Evolutionary conservation across 2,329 filamentous ascomycete genomes (phyloP).

Genomic region (Teratosphaeria epicoccoides): DNA sequence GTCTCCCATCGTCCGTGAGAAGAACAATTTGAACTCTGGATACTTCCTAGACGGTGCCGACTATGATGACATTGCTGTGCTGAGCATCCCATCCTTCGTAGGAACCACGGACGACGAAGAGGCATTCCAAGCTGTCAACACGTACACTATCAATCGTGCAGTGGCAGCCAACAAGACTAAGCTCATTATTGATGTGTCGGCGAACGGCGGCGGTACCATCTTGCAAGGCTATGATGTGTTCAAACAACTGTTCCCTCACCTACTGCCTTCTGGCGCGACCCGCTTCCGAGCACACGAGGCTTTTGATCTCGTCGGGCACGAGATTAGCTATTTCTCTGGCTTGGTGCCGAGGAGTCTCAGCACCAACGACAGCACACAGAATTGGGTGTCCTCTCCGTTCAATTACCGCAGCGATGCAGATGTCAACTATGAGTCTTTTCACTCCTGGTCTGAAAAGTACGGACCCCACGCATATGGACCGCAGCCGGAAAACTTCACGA

Average conservation of each 20-base stretch:
- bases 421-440: conserved; percentile 40
- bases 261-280: conserved; percentile 39
- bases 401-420: conserved; percentile 39
- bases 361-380: conserved; percentile 30
- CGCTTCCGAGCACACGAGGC: conserved; percentile 42
- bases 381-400: conserved; percentile 32
- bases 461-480: conserved; percentile 31
- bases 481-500: conserved; percentile 46
- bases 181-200: conserved; percentile 49
- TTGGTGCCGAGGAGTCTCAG: conserved; percentile 22
- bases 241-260: conserved; percentile 44
- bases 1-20: conserved; percentile 29
- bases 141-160: conserved; percentile 32
- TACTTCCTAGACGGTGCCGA: conserved; percentile 36
- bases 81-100: conserved; percentile 35
- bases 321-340: conserved; percentile 27
- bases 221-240: conserved; percentile 54
- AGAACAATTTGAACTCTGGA: conserved; percentile 35
- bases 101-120: conserved; percentile 19
- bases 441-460: conserved; percentile 37
- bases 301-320: conserved; percentile 34
- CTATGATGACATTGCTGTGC: conserved; percentile 37
- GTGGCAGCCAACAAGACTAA: conserved; percentile 45
- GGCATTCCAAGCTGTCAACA: conserved; percentile 33
- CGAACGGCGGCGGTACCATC: conserved; percentile 50